Evolutionary conservation across 2,329 filamentous ascomycete species (phyloP).

Genomic region (Orbilia brochopaga): DNA sequence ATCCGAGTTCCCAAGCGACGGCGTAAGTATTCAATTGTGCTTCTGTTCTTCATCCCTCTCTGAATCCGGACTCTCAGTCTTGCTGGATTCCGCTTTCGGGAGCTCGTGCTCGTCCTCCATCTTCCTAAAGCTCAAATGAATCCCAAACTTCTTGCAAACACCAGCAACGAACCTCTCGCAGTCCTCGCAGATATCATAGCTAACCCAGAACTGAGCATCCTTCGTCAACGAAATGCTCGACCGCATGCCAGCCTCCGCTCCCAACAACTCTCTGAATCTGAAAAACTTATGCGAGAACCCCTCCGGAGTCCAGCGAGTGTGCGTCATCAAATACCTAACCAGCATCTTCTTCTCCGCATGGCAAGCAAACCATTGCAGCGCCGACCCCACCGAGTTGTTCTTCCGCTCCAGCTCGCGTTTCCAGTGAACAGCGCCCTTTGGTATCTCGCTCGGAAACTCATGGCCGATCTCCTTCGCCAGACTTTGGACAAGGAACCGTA

Average conservation of each 20-base stretch:
- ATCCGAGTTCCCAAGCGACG: too few relatives aligned
- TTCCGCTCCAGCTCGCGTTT: constrained; percentile 40
- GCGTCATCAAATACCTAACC: constrained; percentile 30
- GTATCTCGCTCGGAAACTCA: constrained; percentile 37
- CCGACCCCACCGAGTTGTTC: constrained; percentile 22
- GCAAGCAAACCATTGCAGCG: constrained; percentile 32
- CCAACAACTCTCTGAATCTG: constrained; percentile 17
- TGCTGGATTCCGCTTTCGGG: neutral
- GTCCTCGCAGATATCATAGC: constrained; percentile 38
- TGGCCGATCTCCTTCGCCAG: constrained; percentile 36
- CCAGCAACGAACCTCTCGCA: constrained; percentile 33
- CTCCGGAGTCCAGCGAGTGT: constrained; percentile 32
- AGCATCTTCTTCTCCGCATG: constrained; percentile 48
- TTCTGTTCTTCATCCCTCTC: neutral
- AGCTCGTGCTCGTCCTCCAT: constrained; percentile 17
- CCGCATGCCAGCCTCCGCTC: constrained; percentile 29
- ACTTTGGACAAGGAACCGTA: constrained; percentile 21
- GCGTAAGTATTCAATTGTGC: too few relatives aligned
- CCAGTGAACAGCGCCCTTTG: constrained; percentile 26
- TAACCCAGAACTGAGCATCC: constrained; percentile 40
- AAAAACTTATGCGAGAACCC: constrained; percentile 38
- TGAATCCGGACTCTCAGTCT: neutral
- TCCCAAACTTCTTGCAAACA: constrained; percentile 30
- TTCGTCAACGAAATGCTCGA: constrained; percentile 17
- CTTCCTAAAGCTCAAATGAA: constrained; percentile 28